Evolutionary conservation across 108 stramenopile genomes (phyloP).

Genomic region (Asterionellopsis glacialis): DNA sequence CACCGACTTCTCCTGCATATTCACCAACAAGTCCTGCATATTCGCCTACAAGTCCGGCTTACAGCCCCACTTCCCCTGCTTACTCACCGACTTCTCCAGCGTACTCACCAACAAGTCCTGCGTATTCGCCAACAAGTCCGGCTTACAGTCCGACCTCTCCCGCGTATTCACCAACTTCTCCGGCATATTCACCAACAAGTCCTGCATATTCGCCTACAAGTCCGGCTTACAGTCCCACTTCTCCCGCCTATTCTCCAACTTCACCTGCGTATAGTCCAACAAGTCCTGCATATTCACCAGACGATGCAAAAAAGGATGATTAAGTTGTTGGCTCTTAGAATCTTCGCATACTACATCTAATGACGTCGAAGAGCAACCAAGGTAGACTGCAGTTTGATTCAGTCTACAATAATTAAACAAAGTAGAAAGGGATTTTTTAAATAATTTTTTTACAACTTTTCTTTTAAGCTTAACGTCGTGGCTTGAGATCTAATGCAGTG

Average conservation of each 20-base stretch:
- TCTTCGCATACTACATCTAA: no score
- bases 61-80: slow-evolving; percentile 71
- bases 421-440: no score
- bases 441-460: no score
- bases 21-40: slow-evolving; percentile 70
- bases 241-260: slow-evolving; percentile 81
- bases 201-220: slow-evolving; percentile 52
- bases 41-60: slow-evolving; percentile 58
- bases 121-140: slow-evolving; percentile 51
- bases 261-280: slow-evolving; percentile 72
- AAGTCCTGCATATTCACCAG: slow-evolving; percentile 52
- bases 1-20: slow-evolving; percentile 68
- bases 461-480: no score
- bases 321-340: slow-evolving; percentile 32
- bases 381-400: no score
- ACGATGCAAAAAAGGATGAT: slow-evolving; percentile 30
- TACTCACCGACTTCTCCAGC: slow-evolving; percentile 80
- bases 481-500: no score
- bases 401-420: no score
- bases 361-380: no score
- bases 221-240: slow-evolving; percentile 76
- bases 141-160: slow-evolving; percentile 78
- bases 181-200: slow-evolving; percentile 71
- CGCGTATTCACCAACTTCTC: slow-evolving; percentile 74
- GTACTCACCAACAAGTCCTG: slow-evolving; percentile 68